Evolutionary conservation across 331 rosid species (phyloP), one percentile per base, ranked within the genome.

Genomic region (Quercus tomentella): DNA sequence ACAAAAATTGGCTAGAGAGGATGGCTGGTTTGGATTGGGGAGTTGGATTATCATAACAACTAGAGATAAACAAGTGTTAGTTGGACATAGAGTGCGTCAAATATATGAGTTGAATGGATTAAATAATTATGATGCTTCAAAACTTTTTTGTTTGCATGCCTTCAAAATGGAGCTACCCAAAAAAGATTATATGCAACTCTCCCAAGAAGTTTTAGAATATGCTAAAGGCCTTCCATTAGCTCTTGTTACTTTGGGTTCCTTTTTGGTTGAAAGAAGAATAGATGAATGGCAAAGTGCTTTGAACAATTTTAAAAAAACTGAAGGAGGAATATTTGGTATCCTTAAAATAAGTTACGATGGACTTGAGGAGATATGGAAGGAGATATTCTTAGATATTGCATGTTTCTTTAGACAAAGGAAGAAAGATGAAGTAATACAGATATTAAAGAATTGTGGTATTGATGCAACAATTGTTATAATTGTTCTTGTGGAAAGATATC

Each of bases 171-270:
- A 49, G 7, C 20, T 1, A 4, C 79, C 76, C 1, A 31, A 10
- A 14, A 2, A 11, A 73, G 15, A 31, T 30, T 77, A 22, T 33
- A 54, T 21, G 41, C 28, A 77, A 1, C 26, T 80, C 25, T 77
- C 82, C 7, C 16, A 2, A 4, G 56, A 9, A 8, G 74, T 81
- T 31, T 45, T 84, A 41, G 55, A 74, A 41, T 84, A 77, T 68
- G 61, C 79, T 31, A 72, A 71, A 25, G 85, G 82, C 18, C 21
- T 82, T 22, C 81, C 81, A 20, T 82, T 88, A 23, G 87, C 87
- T 56, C 83, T 88, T 37, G 83, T 43, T 33, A 80, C 82, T 52
- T 61, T 88, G 43, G 92, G 89, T 74, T 82, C 86, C 65, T 79
- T 79, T 83, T 79, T 71, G 55, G 56, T 56, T 72, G 87, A 85